Conservation (phyloP, 169 alveolate species). For the Eimeria maxima region DNA sequence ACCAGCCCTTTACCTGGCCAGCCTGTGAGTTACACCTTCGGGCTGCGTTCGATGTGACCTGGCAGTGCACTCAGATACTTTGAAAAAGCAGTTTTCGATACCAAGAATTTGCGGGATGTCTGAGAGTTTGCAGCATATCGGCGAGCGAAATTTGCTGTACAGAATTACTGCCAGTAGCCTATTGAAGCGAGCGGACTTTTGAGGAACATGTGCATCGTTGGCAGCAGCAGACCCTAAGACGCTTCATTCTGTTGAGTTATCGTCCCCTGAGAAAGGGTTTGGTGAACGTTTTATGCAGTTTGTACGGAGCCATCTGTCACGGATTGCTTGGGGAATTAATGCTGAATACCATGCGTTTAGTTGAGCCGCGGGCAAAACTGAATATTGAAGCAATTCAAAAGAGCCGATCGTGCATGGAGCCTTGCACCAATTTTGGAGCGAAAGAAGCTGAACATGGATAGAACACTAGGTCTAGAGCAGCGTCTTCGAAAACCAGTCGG, state of each 20-base stretch:
- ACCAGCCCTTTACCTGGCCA: neutral
- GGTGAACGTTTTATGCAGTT: neutral
- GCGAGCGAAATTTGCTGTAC: neutral
- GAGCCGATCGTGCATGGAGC: neutral
- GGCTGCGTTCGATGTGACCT: neutral
- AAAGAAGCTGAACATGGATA: neutral
- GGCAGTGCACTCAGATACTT: neutral
- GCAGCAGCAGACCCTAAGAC: neutral
- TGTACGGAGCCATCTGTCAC: neutral
- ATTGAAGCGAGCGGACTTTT: neutral
- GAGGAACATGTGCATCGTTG: neutral
- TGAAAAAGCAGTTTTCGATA: neutral
- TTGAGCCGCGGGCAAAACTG: neutral
- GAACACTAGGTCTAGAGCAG: neutral
- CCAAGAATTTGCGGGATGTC: neutral
- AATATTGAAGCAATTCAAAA: neutral
- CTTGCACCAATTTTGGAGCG: neutral
- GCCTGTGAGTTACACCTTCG: neutral
- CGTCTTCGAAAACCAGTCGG: neutral
- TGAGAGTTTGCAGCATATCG: neutral
- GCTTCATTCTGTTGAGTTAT: neutral
- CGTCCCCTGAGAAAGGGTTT: neutral
- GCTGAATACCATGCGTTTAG: neutral
- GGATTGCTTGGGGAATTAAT: neutral
- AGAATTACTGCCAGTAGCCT: neutral